A percentile compares a stretch with the other conserved stretches of the same genome.
phyloP scores from a whole-genome alignment of 345 rosid genomes.

The Iberis pinnata region DNA sequence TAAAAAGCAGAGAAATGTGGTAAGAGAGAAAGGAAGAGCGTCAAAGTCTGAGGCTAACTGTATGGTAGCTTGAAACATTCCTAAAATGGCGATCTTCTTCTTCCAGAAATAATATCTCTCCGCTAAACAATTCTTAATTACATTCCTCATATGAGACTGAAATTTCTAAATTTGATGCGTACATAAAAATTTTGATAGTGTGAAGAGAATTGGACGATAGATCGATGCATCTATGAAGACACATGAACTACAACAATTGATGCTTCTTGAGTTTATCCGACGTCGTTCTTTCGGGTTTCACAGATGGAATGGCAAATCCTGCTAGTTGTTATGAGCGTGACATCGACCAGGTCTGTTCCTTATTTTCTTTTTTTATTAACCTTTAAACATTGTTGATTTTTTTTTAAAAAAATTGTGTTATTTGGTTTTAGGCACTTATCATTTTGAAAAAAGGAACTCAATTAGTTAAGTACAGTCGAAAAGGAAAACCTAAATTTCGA shows the following conservation, averaged over 20 bases:
- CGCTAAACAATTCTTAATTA: neutral
- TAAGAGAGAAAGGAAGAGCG: neutral
- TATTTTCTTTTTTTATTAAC: neutral
- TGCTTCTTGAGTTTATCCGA: conserved; percentile 42
- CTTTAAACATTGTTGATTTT: too few relatives aligned
- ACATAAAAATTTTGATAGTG: neutral
- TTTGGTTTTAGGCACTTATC: conserved; percentile 59
- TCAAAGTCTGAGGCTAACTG: neutral
- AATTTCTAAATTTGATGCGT: neutral
- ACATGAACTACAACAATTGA: conserved; percentile 33
- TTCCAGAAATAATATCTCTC: neutral
- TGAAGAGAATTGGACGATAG: conserved; percentile 8
- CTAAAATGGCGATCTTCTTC: neutral
- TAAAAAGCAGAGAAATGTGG: conserved; percentile 12
- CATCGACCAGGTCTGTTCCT: conserved; percentile 56
- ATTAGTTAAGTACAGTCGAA: conserved; percentile 83
- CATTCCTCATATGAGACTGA: neutral
- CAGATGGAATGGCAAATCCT: conserved; percentile 99
- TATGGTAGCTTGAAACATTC: neutral
- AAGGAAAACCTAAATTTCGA: conserved; percentile 91
- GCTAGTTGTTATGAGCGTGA: conserved; percentile 72
- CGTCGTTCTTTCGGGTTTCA: conserved; percentile 30
- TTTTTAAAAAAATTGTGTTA: too few relatives aligned
- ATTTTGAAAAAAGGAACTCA: conserved; percentile 79
- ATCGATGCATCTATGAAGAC: conserved; percentile 87